Conservation (phyloP, 352 stramenopile species). For the Pythium volutum region DNA sequence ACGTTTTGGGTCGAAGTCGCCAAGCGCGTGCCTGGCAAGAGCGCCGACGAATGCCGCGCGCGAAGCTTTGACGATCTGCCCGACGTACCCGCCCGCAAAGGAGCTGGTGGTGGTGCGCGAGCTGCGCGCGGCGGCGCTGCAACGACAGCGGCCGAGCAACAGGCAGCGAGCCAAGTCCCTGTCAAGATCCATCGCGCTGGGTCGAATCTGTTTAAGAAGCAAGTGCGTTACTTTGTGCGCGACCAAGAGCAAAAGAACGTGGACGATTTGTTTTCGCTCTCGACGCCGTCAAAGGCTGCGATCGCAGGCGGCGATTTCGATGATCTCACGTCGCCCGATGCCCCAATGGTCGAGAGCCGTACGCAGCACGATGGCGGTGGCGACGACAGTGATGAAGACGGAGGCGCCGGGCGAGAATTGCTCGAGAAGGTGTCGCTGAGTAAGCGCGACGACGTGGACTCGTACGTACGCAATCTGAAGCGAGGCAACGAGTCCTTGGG, state of each 20-base stretch:
- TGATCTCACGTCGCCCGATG: constrained; percentile 54
- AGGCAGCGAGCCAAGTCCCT: constrained; percentile 10
- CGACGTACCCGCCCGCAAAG: constrained; percentile 38
- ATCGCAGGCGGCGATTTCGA: constrained; percentile 32
- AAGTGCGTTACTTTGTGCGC: constrained; percentile 76
- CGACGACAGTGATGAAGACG: constrained; percentile 45
- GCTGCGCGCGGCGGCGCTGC: constrained; percentile 6
- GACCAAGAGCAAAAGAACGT: constrained; percentile 75
- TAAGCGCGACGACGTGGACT: constrained; percentile 72
- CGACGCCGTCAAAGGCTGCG: constrained; percentile 43
- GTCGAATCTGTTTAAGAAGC: constrained; percentile 81
- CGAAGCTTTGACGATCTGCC: constrained; percentile 60
- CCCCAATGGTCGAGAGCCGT: constrained; percentile 4
- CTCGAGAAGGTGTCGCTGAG: constrained; percentile 54
- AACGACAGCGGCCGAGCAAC: constrained; percentile 1
- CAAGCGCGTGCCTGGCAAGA: constrained; percentile 47
- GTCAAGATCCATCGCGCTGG: constrained; percentile 62
- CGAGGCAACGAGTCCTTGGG: constrained; percentile 33
- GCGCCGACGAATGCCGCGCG: constrained; percentile 49
- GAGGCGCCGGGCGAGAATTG: constrained; percentile 29
- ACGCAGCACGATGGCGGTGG: not conserved
- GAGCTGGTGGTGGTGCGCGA: not conserved
- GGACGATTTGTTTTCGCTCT: constrained; percentile 60
- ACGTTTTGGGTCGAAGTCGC: constrained; percentile 67
- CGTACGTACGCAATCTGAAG: constrained; percentile 69